Evolutionary conservation across 805 yeast genomes (phyloP), one percentile per base, ranked within the genome.

Genomic region (Cyberlindnera xylosilytica): DNA sequence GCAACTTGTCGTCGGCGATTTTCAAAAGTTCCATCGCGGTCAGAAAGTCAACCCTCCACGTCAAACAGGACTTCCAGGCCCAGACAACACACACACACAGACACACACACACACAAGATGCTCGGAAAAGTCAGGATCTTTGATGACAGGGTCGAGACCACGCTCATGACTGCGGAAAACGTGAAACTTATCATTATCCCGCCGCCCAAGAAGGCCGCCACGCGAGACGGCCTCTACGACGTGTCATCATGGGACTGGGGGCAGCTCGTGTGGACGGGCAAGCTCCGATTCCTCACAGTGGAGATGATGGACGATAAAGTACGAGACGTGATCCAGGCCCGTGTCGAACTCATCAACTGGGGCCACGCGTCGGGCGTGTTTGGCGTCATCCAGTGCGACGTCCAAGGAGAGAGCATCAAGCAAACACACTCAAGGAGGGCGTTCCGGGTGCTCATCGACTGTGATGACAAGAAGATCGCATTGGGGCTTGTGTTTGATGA

Each of bases 401-500:
- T 52, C 3, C 55, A 47, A 20, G 66, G 64, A 15, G 46, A 45
- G 13, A 68, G 62, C 18, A 56, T 70, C 3, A 54, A 45, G 24
- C 44, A 46, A 35, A 53, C 59, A 6, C 42, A 37, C 6, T 45
- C 54, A 4, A 42, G 36, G 34, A 44, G 65, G 31, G 58, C 61
- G 34, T 72, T 62, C 47, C 67, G 66, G 19, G 54, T 71, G 6
- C 41, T 66, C 7, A 57, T 68, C 23, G 58, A 54, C n/a, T 59
- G 61, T 34, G 54, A 54, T 15, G 56, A 44, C 4, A 49, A 60
- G 42, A 56, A 56, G n/a, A 64, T 72, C 11, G 65, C 64, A 19
- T 51, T 72, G n/a, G 76, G 76, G 4, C 47, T 71, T 39, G 66
- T 66, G 12, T 69, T 70, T 41, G 53, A 50, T 2, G 66, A 66